Conservation (phyloP, 192 early-diverging fungal species). For the Coemansia sp. region DNA sequence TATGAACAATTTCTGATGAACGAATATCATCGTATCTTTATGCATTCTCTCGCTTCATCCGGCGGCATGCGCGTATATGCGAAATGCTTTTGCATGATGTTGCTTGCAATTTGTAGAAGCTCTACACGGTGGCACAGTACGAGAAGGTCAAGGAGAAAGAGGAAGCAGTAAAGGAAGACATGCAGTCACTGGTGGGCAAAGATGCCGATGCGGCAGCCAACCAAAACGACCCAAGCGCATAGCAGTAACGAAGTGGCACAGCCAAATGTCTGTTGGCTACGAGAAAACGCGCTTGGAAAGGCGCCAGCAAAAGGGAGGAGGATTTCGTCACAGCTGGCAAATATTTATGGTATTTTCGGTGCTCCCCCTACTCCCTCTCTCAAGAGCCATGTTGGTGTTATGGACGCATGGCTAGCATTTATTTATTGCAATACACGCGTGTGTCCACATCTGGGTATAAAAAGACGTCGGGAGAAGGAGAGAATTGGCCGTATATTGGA, state of each 20-base stretch:
- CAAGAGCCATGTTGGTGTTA: neutral
- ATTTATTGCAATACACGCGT: too few species aligned
- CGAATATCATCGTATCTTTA: neutral
- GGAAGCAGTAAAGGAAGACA: neutral
- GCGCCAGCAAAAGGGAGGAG: neutral
- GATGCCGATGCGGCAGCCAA: constrained; percentile 1
- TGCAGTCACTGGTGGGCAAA: neutral
- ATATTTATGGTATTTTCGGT: neutral
- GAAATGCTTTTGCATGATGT: neutral
- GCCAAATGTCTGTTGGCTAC: neutral
- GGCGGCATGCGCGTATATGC: too few species aligned
- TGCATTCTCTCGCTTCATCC: too few species aligned
- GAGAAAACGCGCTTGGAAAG: too few species aligned
- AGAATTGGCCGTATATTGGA: too few species aligned
- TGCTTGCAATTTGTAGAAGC: constrained; percentile 5
- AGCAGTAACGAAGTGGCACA: neutral
- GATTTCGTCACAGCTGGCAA: neutral
- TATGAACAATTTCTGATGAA: neutral
- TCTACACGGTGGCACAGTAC: constrained; percentile 17
- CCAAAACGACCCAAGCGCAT: neutral
- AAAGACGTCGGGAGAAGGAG: neutral
- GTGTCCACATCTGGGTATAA: neutral
- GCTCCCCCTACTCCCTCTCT: neutral
- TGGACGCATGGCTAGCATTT: neutral
- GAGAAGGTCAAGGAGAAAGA: constrained; percentile 10